Base-by-base conservation (phyloP, 2,329 filamentous ascomycete species). In the Beauveria scarabaeidicola region DNA sequence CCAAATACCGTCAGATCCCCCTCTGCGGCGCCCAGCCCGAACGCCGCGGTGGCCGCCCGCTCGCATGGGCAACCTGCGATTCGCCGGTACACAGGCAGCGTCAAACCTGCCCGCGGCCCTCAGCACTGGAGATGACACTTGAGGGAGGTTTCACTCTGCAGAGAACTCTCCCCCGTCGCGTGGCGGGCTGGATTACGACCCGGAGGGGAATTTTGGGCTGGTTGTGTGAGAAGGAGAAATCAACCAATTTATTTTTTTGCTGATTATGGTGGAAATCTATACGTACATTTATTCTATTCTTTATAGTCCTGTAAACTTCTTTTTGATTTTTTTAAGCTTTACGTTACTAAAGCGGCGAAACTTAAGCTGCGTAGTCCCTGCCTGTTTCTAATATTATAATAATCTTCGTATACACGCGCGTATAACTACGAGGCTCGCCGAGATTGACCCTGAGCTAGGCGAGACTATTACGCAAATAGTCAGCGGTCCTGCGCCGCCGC, bases 81-180 rank as follows among this genome's bases (percentile, higher is more conserved):
- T 36, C 17, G 73, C 77, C 78, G 84, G 78, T 59, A 55, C 48
- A 61, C 50, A 53, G 51, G 54, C 32, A 36, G 38, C 19, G 23
- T 51, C 13, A 55, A 73, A 73, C 17, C 69, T 75, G 72, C 73
- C 74, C 70, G 76, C 72, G 74, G 74, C 78, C 83, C 74, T 87
- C 81, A 85, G 84, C 81, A 83, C 82, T 85, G 84, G 81, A 83
- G 81, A 83, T 77, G 69, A 87, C 71, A 68, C 84, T 86, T 84
- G 78, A 87, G 85, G 80, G 84, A 86, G 84, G 84, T 61, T 75
- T 87, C 81, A 87, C 84, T 85, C 82, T 85, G 84, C 84, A 87
- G 82, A 86, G 84, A 73, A 72, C 77, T 84, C 79, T 83, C 81
- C 83, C 82, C 84, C 84, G 82, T 85, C 80, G 79, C 78, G 78